These are phyloP conservation scores for Mucor mucedo DNA, from an alignment of 371 early-diverging fungal species.

Conservation along the genomic window DNA sequence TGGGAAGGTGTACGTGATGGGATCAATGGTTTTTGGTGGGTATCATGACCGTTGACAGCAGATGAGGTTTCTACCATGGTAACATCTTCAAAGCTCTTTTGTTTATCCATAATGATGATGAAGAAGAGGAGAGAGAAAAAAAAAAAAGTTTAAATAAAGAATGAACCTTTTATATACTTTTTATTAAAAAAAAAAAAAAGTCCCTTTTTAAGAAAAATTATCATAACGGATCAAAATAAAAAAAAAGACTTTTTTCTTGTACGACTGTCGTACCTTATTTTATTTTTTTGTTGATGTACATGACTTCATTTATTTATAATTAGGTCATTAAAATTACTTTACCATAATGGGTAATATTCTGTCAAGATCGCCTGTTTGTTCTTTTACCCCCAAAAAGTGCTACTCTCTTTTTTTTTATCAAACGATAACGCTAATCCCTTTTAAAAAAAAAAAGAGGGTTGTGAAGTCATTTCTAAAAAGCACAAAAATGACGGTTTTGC, in stretches of 20 bases:
- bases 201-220: no score
- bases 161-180: constrained; percentile 4
- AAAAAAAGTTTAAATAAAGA: background rate
- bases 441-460: no score
- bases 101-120: constrained; percentile 3
- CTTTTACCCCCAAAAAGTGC: background rate
- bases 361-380: no score
- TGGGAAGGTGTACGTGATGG: background rate
- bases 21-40: background rate
- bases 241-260: no score
- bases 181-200: background rate
- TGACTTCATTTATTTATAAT: no score
- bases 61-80: constrained; percentile 2
- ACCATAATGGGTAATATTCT: no score
- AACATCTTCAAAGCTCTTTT: constrained; percentile 5
- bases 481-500: no score
- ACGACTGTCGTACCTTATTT: no score
- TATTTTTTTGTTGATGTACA: no score
- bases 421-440: background rate
- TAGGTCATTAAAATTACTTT: no score
- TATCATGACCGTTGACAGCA: background rate
- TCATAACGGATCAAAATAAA: no score
- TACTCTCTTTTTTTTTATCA: background rate
- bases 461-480: no score
- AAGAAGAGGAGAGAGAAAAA: background rate